Evolutionary conservation across 2,329 filamentous ascomycete species (phyloP).

Genomic region (Venturiaceae sp.): DNA sequence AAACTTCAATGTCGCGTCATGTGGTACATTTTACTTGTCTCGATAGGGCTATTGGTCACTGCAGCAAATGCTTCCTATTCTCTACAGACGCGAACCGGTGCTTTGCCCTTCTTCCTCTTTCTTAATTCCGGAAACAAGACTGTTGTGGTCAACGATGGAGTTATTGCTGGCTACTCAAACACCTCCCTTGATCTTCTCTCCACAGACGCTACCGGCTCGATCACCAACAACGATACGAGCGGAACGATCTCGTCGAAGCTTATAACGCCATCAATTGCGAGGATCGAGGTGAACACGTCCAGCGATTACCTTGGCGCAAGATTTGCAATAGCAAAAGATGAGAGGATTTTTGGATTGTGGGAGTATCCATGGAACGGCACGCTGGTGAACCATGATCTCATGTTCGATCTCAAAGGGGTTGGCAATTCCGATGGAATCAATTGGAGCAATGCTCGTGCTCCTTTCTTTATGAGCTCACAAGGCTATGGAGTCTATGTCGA

Average conservation of each 20-base stretch:
- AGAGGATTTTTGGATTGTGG: slow-evolving; percentile 18
- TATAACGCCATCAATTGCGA: slow-evolving; percentile 15
- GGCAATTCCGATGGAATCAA: slow-evolving; percentile 22
- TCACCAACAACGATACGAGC: slow-evolving; percentile 10
- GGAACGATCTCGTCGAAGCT: slow-evolving; percentile 11
- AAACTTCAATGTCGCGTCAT: neutral
- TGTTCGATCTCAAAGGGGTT: slow-evolving; percentile 18
- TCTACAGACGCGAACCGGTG: neutral
- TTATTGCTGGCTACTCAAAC: slow-evolving; percentile 14
- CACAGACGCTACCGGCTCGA: slow-evolving; percentile 3
- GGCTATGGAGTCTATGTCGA: slow-evolving; percentile 25
- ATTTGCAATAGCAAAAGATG: slow-evolving; percentile 10
- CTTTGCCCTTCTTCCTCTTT: slow-evolving; percentile 11
- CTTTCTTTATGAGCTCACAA: slow-evolving; percentile 22
- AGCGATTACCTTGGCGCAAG: slow-evolving; percentile 15
- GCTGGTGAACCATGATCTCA: slow-evolving; percentile 15
- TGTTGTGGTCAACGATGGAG: slow-evolving; percentile 14
- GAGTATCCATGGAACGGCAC: slow-evolving; percentile 18
- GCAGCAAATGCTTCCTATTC: neutral
- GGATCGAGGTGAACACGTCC: slow-evolving; percentile 15
- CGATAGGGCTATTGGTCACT: neutral
- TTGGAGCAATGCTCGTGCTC: slow-evolving; percentile 25
- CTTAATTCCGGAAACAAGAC: slow-evolving; percentile 13
- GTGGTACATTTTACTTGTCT: neutral
- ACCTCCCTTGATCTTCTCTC: slow-evolving; percentile 10